A percentile compares a stretch with the other conserved stretches of the same genome.
These are phyloP conservation scores for Macrophomina phaseolina DNA, from an alignment of 2,329 filamentous ascomycete species.

Conservation along the genomic window DNA sequence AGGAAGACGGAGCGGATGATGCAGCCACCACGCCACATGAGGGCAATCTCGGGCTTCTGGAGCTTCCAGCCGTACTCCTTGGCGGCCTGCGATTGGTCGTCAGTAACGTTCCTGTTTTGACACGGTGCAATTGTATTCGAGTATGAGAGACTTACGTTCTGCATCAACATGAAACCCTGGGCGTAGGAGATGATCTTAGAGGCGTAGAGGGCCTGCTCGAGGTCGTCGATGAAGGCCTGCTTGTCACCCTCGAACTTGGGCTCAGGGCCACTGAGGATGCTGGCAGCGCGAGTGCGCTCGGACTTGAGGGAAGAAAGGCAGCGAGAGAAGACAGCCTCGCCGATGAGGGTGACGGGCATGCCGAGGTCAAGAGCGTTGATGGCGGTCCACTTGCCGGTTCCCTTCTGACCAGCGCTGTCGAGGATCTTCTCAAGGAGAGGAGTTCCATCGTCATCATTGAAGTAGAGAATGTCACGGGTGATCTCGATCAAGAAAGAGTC, in stretches of 20 bases:
- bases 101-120: slow-evolving; percentile 31
- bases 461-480: slow-evolving; percentile 98
- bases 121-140: background rate
- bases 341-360: slow-evolving; percentile 97
- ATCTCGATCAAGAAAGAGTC: slow-evolving; percentile 99
- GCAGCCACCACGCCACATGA: slow-evolving; percentile 99
- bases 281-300: slow-evolving; percentile 83
- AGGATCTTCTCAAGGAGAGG: slow-evolving; percentile 98
- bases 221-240: slow-evolving; percentile 91
- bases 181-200: slow-evolving; percentile 99
- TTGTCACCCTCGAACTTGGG: slow-evolving; percentile 88
- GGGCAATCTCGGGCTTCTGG: slow-evolving; percentile 99
- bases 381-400: slow-evolving; percentile 99
- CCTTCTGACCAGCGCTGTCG: slow-evolving; percentile 97
- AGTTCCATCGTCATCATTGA: slow-evolving; percentile 90
- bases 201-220: slow-evolving; percentile 98
- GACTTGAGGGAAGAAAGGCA: slow-evolving; percentile 94
- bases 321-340: slow-evolving; percentile 93
- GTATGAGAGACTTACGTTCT: slow-evolving; percentile 70
- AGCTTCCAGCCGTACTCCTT: slow-evolving; percentile 98
- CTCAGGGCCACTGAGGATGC: slow-evolving; percentile 76
- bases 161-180: slow-evolving; percentile 99
- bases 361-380: slow-evolving; percentile 98
- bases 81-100: slow-evolving; percentile 69
- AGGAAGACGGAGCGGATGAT: slow-evolving; percentile 99